Conservation (phyloP, 192 early-diverging fungal species). For the Diversispora eburnea region DNA sequence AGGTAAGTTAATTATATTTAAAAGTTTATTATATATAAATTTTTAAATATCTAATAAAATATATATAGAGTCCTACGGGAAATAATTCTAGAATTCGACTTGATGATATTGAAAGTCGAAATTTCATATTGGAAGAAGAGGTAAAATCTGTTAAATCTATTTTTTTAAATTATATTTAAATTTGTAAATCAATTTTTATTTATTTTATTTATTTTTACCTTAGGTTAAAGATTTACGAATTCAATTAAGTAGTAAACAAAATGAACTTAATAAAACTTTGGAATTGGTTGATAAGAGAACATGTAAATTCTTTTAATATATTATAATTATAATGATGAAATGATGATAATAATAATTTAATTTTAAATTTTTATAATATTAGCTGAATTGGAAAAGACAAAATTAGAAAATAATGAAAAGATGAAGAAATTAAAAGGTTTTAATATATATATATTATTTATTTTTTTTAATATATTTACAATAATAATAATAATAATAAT, state of each 20-base stretch:
- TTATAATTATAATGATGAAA: neutral
- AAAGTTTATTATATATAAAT: neutral
- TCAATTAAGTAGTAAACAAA: slow-evolving; percentile 21
- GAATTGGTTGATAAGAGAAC: slow-evolving; percentile 18
- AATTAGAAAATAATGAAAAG: slow-evolving; percentile 55
- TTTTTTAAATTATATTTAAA: neutral
- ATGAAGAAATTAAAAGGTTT: slow-evolving; percentile 58
- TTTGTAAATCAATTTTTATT: neutral
- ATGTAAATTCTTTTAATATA: neutral
- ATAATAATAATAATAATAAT: neutral
- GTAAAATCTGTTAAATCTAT: slow-evolving; percentile 2
- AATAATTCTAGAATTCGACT: neutral
- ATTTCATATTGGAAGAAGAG: slow-evolving; percentile 26
- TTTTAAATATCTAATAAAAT: too few relatives aligned
- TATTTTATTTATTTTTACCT: neutral
- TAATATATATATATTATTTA: neutral
- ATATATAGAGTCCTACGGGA: slow-evolving; percentile 17
- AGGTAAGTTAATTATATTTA: neutral
- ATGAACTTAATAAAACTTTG: slow-evolving; percentile 6
- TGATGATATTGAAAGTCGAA: slow-evolving; percentile 22
- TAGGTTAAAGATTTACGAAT: slow-evolving; percentile 26
- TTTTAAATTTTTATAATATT: neutral
- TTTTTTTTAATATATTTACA: neutral
- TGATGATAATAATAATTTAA: neutral
- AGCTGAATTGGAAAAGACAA: slow-evolving; percentile 34